Conservation (phyloP, 306 rosid genomes). For the Ormosia emarginata region DNA sequence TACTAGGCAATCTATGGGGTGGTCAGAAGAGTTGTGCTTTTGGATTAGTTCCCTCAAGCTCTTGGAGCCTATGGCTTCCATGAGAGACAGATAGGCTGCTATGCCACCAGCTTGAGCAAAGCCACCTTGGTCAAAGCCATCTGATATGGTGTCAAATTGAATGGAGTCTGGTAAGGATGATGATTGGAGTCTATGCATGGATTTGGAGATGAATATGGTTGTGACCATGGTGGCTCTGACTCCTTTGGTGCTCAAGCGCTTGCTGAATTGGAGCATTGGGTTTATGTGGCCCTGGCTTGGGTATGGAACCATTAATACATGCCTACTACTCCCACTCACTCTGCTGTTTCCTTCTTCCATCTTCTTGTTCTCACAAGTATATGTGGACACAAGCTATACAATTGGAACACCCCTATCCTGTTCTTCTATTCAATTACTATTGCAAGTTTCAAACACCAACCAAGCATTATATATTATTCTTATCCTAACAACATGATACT, state of each 20-base stretch:
- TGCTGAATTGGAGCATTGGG: slow-evolving; percentile 54
- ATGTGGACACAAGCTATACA: background rate
- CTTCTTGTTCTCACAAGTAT: background rate
- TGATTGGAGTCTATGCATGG: slow-evolving; percentile 33
- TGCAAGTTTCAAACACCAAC: too few relatives aligned
- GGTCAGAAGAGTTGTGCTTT: slow-evolving; percentile 19
- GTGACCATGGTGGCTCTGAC: slow-evolving; percentile 41
- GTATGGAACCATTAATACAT: slow-evolving; percentile 47
- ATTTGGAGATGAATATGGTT: slow-evolving; percentile 48
- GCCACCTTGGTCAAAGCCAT: slow-evolving; percentile 64
- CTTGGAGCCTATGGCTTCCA: slow-evolving; percentile 41
- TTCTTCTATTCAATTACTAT: too few relatives aligned
- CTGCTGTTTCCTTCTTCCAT: slow-evolving; percentile 13
- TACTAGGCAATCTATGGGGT: slow-evolving; percentile 43
- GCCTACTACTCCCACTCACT: background rate
- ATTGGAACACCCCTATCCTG: too few relatives aligned
- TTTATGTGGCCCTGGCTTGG: slow-evolving; percentile 71
- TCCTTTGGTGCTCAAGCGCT: slow-evolving; percentile 38
- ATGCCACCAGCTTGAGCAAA: slow-evolving; percentile 32
- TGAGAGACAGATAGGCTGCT: slow-evolving; percentile 31
- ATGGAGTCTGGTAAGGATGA: slow-evolving; percentile 16
- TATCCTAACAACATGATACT: too few relatives aligned
- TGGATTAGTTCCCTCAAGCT: slow-evolving; percentile 41
- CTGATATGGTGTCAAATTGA: slow-evolving; percentile 59
- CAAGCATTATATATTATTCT: too few relatives aligned